phyloP scores from a whole-genome alignment of 768 basidiomycete genomes.

The Lentinula edodes region DNA sequence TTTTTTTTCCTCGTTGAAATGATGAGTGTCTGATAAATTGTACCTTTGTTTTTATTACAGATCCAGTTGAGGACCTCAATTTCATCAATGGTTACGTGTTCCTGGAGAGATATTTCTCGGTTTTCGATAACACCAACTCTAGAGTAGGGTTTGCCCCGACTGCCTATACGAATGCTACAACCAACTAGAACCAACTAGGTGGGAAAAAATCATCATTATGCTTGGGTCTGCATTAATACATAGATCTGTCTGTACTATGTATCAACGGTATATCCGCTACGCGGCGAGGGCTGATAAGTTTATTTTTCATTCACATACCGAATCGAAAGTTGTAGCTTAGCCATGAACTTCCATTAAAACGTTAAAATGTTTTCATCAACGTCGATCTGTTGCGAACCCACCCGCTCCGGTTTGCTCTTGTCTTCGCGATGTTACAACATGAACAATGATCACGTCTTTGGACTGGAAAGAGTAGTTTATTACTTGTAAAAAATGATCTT shows the following conservation, averaged over 20 bases:
- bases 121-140: slow-evolving; percentile 51
- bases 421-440: too few relatives aligned
- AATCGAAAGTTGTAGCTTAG: too few relatives aligned
- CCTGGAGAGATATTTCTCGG: slow-evolving; percentile 44
- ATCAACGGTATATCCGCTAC: too few relatives aligned
- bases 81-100: slow-evolving; percentile 31
- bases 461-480: background rate
- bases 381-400: too few relatives aligned
- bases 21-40: background rate
- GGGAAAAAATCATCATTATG: background rate
- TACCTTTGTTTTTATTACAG: slow-evolving; percentile 3
- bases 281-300: too few relatives aligned
- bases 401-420: too few relatives aligned
- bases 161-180: background rate
- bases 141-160: background rate
- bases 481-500: background rate
- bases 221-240: background rate
- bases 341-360: too few relatives aligned
- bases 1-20: background rate
- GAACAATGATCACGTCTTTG: too few relatives aligned
- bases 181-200: background rate
- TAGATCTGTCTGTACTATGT: too few relatives aligned
- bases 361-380: too few relatives aligned
- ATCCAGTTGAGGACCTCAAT: slow-evolving; percentile 34
- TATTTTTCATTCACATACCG: too few relatives aligned